A percentile compares a stretch with the other conserved stretches of the same genome.
Evolutionary conservation across 495 filamentous ascomycete genomes (phyloP).

Genomic region (Collariella sp.): DNA sequence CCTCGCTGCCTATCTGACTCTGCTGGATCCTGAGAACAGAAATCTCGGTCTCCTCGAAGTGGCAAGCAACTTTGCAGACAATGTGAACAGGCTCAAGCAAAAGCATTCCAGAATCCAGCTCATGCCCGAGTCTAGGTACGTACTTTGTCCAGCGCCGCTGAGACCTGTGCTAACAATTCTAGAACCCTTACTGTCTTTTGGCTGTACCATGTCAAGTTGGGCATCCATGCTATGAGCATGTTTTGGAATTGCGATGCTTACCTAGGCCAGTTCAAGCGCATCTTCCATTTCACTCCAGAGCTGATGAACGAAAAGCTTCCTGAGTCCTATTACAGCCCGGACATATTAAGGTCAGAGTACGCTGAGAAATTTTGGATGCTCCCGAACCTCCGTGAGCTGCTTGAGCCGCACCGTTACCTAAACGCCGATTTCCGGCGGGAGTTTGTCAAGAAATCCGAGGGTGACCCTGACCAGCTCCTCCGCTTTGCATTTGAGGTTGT

Average conservation of each 20-base stretch:
- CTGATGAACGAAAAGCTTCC: constrained; percentile 10
- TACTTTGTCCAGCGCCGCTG: background rate
- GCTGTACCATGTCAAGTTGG: constrained; percentile 20
- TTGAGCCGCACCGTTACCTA: background rate
- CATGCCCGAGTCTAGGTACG: constrained; percentile 13
- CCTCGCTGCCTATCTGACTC: constrained; percentile 4
- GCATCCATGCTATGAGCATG: background rate
- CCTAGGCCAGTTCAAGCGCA: background rate
- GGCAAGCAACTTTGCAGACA: constrained; percentile 13
- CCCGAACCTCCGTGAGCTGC: constrained; percentile 10
- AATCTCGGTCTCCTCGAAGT: constrained; percentile 11
- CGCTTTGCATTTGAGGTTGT: constrained; percentile 14
- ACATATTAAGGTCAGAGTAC: constrained; percentile 8
- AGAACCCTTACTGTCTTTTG: constrained; percentile 22
- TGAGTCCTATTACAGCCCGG: constrained; percentile 10
- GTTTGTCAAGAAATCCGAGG: background rate
- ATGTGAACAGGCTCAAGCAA: constrained; percentile 12
- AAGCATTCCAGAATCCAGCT: background rate
- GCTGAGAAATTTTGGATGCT: constrained; percentile 15
- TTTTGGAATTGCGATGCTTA: background rate
- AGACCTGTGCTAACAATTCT: background rate
- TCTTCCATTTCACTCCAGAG: constrained; percentile 9
- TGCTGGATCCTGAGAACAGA: background rate
- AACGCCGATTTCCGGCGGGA: background rate
- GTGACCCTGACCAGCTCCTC: constrained; percentile 11